Evolutionary conservation across 306 rosid genomes (phyloP).

Genomic region (Dalbergia cultrata): DNA sequence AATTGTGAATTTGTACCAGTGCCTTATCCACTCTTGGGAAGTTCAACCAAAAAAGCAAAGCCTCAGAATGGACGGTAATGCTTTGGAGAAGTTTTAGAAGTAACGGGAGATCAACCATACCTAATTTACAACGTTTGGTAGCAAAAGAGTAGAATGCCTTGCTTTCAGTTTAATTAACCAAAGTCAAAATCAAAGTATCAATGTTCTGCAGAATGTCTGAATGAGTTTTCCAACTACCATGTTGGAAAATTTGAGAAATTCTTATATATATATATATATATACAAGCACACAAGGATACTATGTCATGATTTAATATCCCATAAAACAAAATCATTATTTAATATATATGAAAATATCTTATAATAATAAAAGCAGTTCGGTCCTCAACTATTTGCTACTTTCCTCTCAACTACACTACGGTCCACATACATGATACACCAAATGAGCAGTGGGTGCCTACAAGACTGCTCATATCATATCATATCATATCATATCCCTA

Average conservation of each 20-base stretch:
- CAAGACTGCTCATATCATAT: constrained; percentile 11
- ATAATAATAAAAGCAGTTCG: too few relatives aligned
- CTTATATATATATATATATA: too few relatives aligned
- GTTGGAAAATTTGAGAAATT: too few relatives aligned
- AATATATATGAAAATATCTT: too few relatives aligned
- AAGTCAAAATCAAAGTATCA: background rate
- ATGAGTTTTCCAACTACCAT: background rate
- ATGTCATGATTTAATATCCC: too few relatives aligned
- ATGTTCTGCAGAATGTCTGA: background rate
- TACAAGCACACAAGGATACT: too few relatives aligned
- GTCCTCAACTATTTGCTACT: constrained; percentile 5
- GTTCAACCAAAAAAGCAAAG: constrained; percentile 28
- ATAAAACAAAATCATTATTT: too few relatives aligned
- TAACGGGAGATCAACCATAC: constrained; percentile 34
- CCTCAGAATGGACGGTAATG: background rate
- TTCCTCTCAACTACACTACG: constrained; percentile 20
- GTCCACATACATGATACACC: constrained; percentile 20
- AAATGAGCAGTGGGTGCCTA: constrained; percentile 35
- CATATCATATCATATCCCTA: background rate
- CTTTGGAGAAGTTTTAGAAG: background rate
- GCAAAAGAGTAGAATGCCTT: constrained; percentile 24
- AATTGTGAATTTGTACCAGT: constrained; percentile 1
- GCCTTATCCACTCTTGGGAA: background rate
- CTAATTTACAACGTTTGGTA: constrained; percentile 16
- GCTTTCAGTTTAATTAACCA: constrained; percentile 44